Conservation (phyloP, 352 stramenopile species). For the Phytopythium sindhum region DNA sequence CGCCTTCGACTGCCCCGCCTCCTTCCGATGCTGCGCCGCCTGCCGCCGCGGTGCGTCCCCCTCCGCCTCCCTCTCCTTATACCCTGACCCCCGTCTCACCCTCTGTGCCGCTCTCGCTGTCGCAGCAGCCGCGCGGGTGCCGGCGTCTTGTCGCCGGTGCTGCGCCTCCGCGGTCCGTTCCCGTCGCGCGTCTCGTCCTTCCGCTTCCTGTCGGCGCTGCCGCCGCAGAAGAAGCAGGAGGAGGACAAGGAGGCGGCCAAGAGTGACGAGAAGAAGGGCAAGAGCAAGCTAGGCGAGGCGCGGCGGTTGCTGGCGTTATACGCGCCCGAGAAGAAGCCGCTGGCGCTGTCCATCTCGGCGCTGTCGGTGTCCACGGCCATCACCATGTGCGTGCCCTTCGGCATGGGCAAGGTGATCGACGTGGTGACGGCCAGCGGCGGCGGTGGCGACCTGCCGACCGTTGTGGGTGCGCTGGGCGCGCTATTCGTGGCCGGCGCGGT, state of each 20-base stretch:
- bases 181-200: not conserved
- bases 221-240: not conserved
- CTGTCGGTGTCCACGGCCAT: slow-evolving; percentile 67
- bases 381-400: slow-evolving; percentile 75
- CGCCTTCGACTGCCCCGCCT: not conserved
- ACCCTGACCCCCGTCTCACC: not conserved
- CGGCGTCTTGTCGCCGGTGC: not conserved
- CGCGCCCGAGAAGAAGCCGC: slow-evolving; percentile 60
- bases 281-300: slow-evolving; percentile 17
- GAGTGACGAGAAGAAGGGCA: not conserved
- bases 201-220: not conserved
- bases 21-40: not conserved
- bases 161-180: not conserved
- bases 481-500: slow-evolving; percentile 71
- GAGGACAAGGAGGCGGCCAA: not conserved
- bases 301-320: slow-evolving; percentile 54
- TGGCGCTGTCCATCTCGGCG: slow-evolving; percentile 58
- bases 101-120: not conserved
- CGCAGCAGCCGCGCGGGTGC: not conserved
- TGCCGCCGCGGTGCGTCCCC: slow-evolving; percentile 1
- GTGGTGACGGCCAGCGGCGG: slow-evolving; percentile 45
- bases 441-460: slow-evolving; percentile 36
- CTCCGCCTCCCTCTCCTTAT: not conserved
- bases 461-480: slow-evolving; percentile 52
- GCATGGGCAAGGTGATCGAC: slow-evolving; percentile 83